Percentiles rank a stretch among this genome's conserved stretches.
phyloP scores from a whole-genome alignment of 768 basidiomycete species.

The Kwoniella dejecticola region DNA sequence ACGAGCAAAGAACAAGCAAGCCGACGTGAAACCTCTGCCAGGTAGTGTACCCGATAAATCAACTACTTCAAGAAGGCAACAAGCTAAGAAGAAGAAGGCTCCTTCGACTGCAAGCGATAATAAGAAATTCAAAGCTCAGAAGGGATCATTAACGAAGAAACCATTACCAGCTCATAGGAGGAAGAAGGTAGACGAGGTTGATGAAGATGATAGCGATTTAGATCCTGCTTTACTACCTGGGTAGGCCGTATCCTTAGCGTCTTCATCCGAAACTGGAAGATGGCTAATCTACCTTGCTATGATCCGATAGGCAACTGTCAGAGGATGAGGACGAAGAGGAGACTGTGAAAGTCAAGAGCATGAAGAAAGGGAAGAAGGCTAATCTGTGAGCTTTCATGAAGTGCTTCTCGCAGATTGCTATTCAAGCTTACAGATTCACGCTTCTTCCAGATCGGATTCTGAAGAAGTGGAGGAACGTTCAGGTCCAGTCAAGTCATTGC shows the following conservation, averaged over 20 bases:
- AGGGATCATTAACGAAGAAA: constrained; percentile 25
- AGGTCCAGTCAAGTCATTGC: constrained; percentile 45
- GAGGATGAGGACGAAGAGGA: constrained; percentile 49
- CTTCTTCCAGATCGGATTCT: constrained; percentile 18
- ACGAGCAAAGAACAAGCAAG: constrained; percentile 54
- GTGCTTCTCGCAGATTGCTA: not conserved
- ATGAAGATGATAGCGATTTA: constrained; percentile 48
- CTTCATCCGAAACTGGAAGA: not conserved
- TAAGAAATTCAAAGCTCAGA: constrained; percentile 34
- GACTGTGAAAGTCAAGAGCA: constrained; percentile 43
- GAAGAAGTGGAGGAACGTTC: constrained; percentile 35
- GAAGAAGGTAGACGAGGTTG: constrained; percentile 43
- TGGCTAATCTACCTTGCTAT: not conserved
- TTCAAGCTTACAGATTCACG: not conserved
- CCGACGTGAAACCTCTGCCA: constrained; percentile 40
- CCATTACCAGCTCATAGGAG: constrained; percentile 23
- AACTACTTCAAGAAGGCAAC: constrained; percentile 12
- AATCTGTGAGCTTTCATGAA: constrained; percentile 26
- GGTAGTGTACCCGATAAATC: constrained; percentile 41
- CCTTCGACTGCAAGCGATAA: constrained; percentile 28
- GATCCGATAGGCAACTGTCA: constrained; percentile 37
- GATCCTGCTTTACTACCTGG: constrained; percentile 47
- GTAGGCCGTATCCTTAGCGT: constrained; percentile 24
- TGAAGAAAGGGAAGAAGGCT: constrained; percentile 42
- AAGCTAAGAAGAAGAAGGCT: constrained; percentile 45